Percentiles rank a stretch among this genome's conserved stretches.
phyloP scores from a whole-genome alignment of 106 monocot genomes.

The Dioscorea dumetorum region DNA sequence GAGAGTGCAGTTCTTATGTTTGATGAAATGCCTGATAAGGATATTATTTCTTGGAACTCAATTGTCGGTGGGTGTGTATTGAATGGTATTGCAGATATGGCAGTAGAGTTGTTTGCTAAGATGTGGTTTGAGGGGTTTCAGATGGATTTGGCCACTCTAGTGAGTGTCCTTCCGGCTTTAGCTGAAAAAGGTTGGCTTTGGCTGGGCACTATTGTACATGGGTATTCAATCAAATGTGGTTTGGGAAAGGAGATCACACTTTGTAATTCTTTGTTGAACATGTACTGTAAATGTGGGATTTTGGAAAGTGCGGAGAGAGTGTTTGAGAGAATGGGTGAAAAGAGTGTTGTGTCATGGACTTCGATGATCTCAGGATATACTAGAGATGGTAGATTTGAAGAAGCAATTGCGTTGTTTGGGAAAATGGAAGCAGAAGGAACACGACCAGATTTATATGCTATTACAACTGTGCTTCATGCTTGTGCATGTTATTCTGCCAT shows the following conservation, averaged over 20 bases:
- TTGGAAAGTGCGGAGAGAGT: constrained; percentile 26
- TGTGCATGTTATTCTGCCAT: constrained; percentile 45
- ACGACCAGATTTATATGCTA: constrained; percentile 35
- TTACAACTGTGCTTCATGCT: constrained; percentile 62
- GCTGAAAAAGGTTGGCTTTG: constrained; percentile 20
- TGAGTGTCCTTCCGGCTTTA: constrained; percentile 61
- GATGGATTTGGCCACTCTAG: constrained; percentile 54
- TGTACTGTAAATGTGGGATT: constrained; percentile 69
- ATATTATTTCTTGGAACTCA: constrained; percentile 70
- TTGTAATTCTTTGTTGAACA: constrained; percentile 51
- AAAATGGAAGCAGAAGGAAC: constrained; percentile 50
- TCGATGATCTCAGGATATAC: constrained; percentile 53
- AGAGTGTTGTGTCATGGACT: constrained; percentile 66
- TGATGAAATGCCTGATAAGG: constrained; percentile 56
- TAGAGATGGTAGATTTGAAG: constrained; percentile 29
- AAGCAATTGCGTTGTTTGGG: constrained; percentile 46
- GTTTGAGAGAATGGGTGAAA: constrained; percentile 46
- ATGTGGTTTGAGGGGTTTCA: constrained; percentile 44
- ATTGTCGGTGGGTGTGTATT: constrained; percentile 52
- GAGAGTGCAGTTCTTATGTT: constrained; percentile 39
- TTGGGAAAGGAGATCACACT: constrained; percentile 27
- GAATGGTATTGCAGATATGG: constrained; percentile 21
- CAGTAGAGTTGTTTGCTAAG: constrained; percentile 23
- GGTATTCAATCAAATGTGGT: constrained; percentile 44
- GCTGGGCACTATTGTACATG: constrained; percentile 52